Evolutionary conservation across 768 basidiomycete genomes (phyloP).

Genomic region (Butyriboletus loyo): DNA sequence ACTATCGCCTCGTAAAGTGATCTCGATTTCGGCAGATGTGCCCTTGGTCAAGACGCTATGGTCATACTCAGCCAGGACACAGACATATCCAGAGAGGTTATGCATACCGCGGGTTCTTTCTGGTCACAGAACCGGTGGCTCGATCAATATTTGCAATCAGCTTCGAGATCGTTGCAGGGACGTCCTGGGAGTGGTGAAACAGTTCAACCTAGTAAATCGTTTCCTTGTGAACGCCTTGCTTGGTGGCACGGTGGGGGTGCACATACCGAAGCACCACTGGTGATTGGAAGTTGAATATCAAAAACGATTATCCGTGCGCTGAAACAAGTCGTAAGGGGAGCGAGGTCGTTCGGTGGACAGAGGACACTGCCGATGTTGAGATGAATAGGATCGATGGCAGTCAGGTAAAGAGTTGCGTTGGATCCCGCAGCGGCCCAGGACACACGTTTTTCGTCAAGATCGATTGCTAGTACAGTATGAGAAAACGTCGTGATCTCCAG

Average conservation of each 20-base stretch:
- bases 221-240: not conserved
- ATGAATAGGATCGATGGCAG: slow-evolving; percentile 81
- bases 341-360: slow-evolving; percentile 67
- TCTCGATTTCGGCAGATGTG: slow-evolving; percentile 80
- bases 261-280: slow-evolving; percentile 76
- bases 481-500: not conserved
- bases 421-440: slow-evolving; percentile 90
- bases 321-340: slow-evolving; percentile 77
- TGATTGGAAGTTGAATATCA: slow-evolving; percentile 88
- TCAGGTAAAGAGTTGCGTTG: slow-evolving; percentile 83
- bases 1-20: slow-evolving; percentile 62
- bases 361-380: slow-evolving; percentile 87
- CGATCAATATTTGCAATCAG: slow-evolving; percentile 80
- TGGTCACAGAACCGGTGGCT: slow-evolving; percentile 66
- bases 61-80: slow-evolving; percentile 3
- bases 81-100: not conserved
- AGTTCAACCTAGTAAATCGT: slow-evolving; percentile 66
- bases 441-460: slow-evolving; percentile 71
- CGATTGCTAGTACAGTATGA: slow-evolving; percentile 58
- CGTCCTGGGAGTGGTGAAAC: slow-evolving; percentile 91
- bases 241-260: not conserved
- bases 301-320: slow-evolving; percentile 90
- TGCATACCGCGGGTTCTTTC: slow-evolving; percentile 73
- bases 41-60: slow-evolving; percentile 82
- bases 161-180: slow-evolving; percentile 84